Evolutionary conservation across 2,329 filamentous ascomycete species (phyloP), one percentile per base, ranked within the genome.

Genomic region (Colletotrichum navitas): DNA sequence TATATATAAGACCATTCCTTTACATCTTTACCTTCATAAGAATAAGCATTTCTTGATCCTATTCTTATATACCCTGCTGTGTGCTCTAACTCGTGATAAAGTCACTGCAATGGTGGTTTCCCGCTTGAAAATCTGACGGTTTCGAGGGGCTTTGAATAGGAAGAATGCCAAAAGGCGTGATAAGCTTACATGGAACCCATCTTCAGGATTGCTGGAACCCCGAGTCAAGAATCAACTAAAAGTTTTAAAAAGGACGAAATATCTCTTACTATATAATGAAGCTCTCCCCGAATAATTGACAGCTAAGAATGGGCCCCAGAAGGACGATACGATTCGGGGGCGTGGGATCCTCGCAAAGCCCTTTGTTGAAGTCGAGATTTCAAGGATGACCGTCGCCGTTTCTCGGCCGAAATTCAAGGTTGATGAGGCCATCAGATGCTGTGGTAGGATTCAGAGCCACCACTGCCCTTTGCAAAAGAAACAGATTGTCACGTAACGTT

Each of bases 121-220:
- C n/a, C 76, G 76, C 12, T 66, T 18, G 76, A 74, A 12, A 74
- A 64, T 47, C 63, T 34, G 39, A 66, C 52, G 18, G 70, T n/a
- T 43, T 52, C 16, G 11, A 63, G 60, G 14, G 70, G 56, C 60
- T 70, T 58, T 12, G 32, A n/a, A 61, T 65, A 70, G 18, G 70
- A 72, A 10, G 70, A 58, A 18, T 70, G 56, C 62, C 62, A 71
- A 26, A 66, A 66, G 34, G 66, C 70, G 11, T 58, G 52, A 52
- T 72, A 71, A 29, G 21, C 45, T 24, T 16, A 41, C 24, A 26
- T 16, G 7, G 65, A 55, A 54, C 65, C 47, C 65, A 60, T 72
- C 16, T 51, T 60, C 59, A 29, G 24, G 2, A 16, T 29, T 26
- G 12, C 39, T 29, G 10, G 11, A 47, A 12, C n/a, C 21, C 5